phyloP scores from a whole-genome alignment of 495 filamentous ascomycete genomes.

The Neurospora sp. region DNA sequence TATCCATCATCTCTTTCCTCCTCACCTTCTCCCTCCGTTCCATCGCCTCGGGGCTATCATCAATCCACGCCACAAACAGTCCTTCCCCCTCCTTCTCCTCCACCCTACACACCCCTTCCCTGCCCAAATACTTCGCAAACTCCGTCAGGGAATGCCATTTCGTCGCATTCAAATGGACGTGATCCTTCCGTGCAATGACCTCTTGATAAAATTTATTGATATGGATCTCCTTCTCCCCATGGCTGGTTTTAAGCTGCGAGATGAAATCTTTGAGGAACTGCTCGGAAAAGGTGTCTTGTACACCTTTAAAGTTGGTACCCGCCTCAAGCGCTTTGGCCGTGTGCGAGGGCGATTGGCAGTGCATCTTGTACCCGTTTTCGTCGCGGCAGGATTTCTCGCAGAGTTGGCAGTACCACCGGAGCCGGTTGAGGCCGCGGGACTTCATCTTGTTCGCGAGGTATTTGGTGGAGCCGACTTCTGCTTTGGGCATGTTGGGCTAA shows the following conservation, averaged over 20 bases:
- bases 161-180: conserved; percentile 90
- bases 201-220: conserved; percentile 92
- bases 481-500: conserved; percentile 68
- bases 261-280: conserved; percentile 79
- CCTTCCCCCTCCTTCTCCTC: conserved; percentile 80
- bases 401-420: conserved; percentile 78
- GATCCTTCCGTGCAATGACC: conserved; percentile 69
- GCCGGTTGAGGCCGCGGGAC: conserved; percentile 71
- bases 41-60: conserved; percentile 78
- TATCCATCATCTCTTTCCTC: conserved; percentile 75
- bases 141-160: conserved; percentile 75
- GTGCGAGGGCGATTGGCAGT: conserved; percentile 72
- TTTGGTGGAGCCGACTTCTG: conserved; percentile 82
- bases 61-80: conserved; percentile 78
- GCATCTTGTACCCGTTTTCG: conserved; percentile 71
- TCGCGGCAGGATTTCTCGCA: conserved; percentile 54
- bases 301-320: conserved; percentile 72
- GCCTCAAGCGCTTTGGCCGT: conserved; percentile 78
- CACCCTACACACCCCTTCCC: conserved; percentile 75
- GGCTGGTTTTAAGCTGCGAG: conserved; percentile 59
- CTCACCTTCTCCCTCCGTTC: conserved; percentile 66
- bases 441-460: conserved; percentile 84
- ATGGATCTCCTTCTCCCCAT: conserved; percentile 77
- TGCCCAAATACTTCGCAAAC: conserved; percentile 73
- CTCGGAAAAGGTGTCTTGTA: conserved; percentile 57